These are phyloP conservation scores for Amaranthus palmeri DNA, from an alignment of 148 eudicot genomes.

Conservation along the genomic window DNA sequence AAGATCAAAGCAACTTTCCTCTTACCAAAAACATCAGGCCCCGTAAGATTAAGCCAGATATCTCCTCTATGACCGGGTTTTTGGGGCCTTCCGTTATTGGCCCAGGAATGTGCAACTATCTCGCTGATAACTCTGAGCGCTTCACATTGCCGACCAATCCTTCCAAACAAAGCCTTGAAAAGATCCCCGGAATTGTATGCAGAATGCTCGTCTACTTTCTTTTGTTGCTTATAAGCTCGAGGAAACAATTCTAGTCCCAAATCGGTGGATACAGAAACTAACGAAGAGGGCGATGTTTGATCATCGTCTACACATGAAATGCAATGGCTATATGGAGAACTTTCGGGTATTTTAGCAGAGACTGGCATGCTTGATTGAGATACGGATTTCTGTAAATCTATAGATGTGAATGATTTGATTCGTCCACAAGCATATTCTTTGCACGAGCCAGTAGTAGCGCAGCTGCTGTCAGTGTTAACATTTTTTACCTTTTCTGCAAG, in stretches of 20 bases:
- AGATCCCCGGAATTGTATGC: conserved; percentile 44
- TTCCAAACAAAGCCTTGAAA: conserved; percentile 42
- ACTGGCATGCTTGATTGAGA: conserved; percentile 22
- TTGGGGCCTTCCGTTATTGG: conserved; percentile 24
- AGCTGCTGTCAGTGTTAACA: conserved; percentile 17
- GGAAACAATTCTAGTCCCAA: conserved; percentile 35
- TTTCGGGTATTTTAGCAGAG: conserved; percentile 19
- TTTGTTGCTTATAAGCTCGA: conserved; percentile 29
- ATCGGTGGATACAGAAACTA: conserved; percentile 50
- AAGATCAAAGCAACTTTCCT: conserved; percentile 52
- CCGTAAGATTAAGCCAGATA: conserved; percentile 61
- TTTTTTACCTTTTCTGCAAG: conserved; percentile 22
- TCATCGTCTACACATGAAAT: conserved; percentile 33
- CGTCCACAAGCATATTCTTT: conserved; percentile 23
- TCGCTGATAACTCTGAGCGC: conserved; percentile 51
- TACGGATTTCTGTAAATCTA: conserved; percentile 13
- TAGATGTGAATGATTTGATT: conserved; percentile 15
- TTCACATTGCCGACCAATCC: conserved; percentile 58
- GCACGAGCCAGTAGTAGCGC: conserved; percentile 27
- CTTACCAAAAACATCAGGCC: conserved; percentile 60
- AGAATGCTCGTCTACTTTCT: conserved; percentile 20
- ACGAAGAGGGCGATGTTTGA: conserved; percentile 48
- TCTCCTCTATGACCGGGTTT: conserved; percentile 46
- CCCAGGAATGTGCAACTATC: conserved; percentile 36
- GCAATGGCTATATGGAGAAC: conserved; percentile 28